Percentiles rank a stretch among this genome's conserved stretches.
phyloP scores from a whole-genome alignment of 208 protist genomes.

The Tritrichomonas musculus region DNA sequence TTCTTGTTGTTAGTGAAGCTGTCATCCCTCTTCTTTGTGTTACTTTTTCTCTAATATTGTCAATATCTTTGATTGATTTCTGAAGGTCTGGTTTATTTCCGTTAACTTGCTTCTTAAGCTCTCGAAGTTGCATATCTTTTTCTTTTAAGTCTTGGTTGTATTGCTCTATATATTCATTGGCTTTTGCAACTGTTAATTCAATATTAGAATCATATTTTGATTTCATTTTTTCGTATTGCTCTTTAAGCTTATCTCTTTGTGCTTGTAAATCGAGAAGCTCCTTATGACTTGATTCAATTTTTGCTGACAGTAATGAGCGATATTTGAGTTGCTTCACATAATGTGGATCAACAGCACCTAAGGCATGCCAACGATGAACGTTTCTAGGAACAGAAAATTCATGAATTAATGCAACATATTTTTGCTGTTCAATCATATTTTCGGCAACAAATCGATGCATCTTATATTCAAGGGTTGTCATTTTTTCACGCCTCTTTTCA shows the following conservation, averaged over 20 bases:
- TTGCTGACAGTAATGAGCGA: background rate
- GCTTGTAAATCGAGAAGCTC: background rate
- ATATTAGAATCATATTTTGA: too few species aligned
- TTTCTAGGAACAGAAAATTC: slow-evolving; percentile 19
- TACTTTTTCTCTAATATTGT: background rate
- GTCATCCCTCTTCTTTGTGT: background rate
- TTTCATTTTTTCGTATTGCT: background rate
- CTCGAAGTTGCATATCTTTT: background rate
- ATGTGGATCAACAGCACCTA: background rate
- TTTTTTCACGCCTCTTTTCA: background rate
- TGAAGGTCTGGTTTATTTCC: background rate
- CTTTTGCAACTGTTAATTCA: background rate
- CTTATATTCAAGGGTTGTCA: background rate
- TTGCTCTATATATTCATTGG: too few species aligned
- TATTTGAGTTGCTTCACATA: background rate
- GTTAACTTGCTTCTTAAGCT: background rate
- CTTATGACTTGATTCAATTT: background rate
- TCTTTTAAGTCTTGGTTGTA: background rate
- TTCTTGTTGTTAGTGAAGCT: too few species aligned
- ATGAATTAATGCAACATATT: background rate
- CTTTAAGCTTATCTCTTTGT: slow-evolving; percentile 18
- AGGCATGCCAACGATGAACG: background rate
- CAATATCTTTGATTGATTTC: background rate
- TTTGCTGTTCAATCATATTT: background rate
- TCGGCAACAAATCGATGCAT: background rate